Base-by-base conservation (phyloP, 805 yeast species). In the Cyberlindnera misumaiensis region DNA sequence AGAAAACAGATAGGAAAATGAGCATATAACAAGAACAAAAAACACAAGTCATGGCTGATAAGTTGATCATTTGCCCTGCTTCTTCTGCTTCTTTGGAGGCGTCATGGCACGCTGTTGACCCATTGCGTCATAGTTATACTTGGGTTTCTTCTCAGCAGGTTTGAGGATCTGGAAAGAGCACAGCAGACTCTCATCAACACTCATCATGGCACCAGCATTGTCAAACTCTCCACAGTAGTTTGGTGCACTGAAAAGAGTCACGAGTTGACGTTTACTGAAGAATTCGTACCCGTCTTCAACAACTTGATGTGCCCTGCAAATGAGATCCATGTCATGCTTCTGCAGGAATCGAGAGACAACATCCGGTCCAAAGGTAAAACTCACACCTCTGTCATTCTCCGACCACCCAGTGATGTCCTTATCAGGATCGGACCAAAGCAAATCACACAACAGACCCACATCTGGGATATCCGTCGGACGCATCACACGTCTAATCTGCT, bases 141-240 rank as follows among this genome's bases (percentile, higher is more conserved):
- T 83, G 46, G 84, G 81, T 66, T 87, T 87, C 75, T 90, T 90
- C 63, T 93, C 97, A 37, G 98, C 97, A 24, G 98, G 98, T 66
- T 93, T 93, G 63, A 90, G 77, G 56, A 90, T 93, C 65, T 84
- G 93, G 79, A 90, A 90, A 13, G 97, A 89, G 70, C 98, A 90
- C 55, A 90, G 72, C 57, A 90, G 75, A 63, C 90, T 81, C 67
- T 93, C 97, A 64, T 93, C 97, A 41, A 90, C 97, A 56, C 94
- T 80, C 98, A 90, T 90, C 97, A 93, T 93, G 30, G 98, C 98
- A 58, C 97, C 98, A 2, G 97, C 97, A 59, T 90, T 90, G 65
- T 90, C 98, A 60, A 90, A 90, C 65, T 93, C 97, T 55, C 98
- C 98, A 74, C 97, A 93, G 63, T 89, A 89, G 66, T 93, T 93